Evolutionary conservation across 2,329 filamentous ascomycete genomes (phyloP), one percentile per base, ranked within the genome.

Genomic region (Cladophialophora carrionii): DNA sequence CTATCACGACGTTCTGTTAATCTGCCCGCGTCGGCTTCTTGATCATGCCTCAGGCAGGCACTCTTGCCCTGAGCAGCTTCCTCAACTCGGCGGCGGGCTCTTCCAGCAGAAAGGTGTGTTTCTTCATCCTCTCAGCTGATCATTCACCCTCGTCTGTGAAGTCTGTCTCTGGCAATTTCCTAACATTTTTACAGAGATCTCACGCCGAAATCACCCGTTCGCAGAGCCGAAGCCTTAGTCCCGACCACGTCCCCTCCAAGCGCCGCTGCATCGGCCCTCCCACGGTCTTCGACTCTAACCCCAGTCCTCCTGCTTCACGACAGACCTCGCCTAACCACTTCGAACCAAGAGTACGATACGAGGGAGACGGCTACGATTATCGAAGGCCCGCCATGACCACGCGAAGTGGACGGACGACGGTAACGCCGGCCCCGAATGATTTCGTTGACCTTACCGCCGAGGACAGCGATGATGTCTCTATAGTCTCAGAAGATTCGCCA

Each of bases 311-410:
- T 34, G 22, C 65, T 58, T 65, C 49, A 24, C 31, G 31, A 52
- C 56, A 61, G 32, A 63, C 67, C 26, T 41, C 34, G 14, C 56
- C 56, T 32, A 55, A 51, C 34, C 20, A 59, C 12, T 9, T 77
- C 78, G 55, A 76, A 52, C 56, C 56, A 57, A 51, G 53, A 9
- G n/a, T 22, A 54, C 57, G 65, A 76, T 83, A 75, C 68, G 73
- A 77, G 14, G 81, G 84, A n/a, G 83, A 86, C 75, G 84, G 84
- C 3, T 76, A 80, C 52, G 85, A 87, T 68, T 83, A 79, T 67
- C 78, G 85, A 64, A 78, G 83, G 65, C 85, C 85, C 1, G 74
- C 78, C 17, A 77, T 79, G 75, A 78, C 75, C 3, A 77, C 80
- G 57, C 76, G 46, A 32, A 60, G 29, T 26, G 29, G 17, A n/a